Conservation (phyloP, 768 basidiomycete species). For the Trametes sanguinea region DNA sequence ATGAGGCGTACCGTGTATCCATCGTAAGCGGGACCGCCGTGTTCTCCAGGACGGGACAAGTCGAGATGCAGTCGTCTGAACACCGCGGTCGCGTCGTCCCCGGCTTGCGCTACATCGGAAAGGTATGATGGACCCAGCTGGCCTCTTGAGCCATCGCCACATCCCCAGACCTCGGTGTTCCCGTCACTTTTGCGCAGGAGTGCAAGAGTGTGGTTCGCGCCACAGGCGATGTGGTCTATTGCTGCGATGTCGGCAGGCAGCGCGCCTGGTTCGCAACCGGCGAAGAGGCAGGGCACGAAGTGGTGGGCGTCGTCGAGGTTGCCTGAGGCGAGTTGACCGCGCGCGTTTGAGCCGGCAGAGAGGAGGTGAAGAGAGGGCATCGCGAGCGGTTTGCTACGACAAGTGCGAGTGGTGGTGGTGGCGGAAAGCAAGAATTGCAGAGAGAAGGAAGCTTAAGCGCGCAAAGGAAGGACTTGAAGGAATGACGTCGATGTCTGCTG, state of each 20-base stretch:
- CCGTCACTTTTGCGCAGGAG: constrained; percentile 48
- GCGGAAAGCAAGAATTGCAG: not conserved
- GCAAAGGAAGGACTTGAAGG: not conserved
- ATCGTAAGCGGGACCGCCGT: constrained; percentile 31
- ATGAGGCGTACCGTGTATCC: constrained; percentile 52
- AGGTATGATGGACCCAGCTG: constrained; percentile 62
- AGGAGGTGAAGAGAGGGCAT: constrained; percentile 31
- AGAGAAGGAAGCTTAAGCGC: not conserved
- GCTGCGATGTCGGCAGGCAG: constrained; percentile 29
- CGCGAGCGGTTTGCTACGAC: not conserved
- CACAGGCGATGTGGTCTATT: constrained; percentile 59
- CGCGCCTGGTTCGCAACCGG: constrained; percentile 19
- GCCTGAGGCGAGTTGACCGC: constrained; percentile 48
- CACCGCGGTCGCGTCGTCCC: constrained; percentile 28
- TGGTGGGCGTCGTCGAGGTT: constrained; percentile 40
- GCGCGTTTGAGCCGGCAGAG: constrained; percentile 51
- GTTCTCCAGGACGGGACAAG: constrained; percentile 31
- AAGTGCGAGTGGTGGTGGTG: not conserved
- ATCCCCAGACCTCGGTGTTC: constrained; percentile 60
- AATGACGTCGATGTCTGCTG: not conserved
- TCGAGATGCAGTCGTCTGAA: constrained; percentile 52
- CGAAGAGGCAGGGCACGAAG: constrained; percentile 43
- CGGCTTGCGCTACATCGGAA: constrained; percentile 1
- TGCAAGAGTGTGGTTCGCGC: constrained; percentile 80
- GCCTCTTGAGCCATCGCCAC: constrained; percentile 68